Evolutionary conservation across 768 basidiomycete genomes (phyloP).

Genomic region (Ramaria rubella): DNA sequence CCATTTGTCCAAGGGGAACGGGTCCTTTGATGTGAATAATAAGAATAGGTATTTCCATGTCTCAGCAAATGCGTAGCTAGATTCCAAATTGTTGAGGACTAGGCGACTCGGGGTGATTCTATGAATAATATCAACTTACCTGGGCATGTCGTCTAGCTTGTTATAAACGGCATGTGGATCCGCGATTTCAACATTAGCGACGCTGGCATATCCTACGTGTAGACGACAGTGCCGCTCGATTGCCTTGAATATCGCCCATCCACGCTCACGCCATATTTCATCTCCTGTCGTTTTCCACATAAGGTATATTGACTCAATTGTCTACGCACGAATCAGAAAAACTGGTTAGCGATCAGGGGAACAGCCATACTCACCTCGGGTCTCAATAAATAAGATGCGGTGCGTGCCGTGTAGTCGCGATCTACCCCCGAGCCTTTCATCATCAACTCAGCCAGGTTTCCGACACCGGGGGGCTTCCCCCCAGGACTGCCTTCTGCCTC

Average conservation of each 20-base stretch:
- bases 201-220: constrained; percentile 15
- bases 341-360: not conserved
- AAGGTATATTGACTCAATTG: constrained; percentile 14
- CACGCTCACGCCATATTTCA: constrained; percentile 19
- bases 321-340: not conserved
- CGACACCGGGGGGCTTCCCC: constrained; percentile 13
- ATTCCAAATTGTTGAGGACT: not conserved
- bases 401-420: constrained; percentile 11
- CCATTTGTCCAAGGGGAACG: constrained; percentile 25
- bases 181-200: constrained; percentile 7
- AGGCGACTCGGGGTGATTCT: not conserved
- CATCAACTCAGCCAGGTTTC: not conserved
- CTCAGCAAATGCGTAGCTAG: constrained; percentile 17
- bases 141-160: constrained; percentile 60
- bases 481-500: constrained; percentile 9
- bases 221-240: constrained; percentile 15
- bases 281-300: constrained; percentile 19
- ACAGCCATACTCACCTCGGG: constrained; percentile 16
- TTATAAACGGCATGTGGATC: constrained; percentile 15
- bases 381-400: constrained; percentile 14
- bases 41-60: constrained; percentile 19
- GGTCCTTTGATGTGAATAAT: constrained; percentile 17
- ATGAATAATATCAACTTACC: constrained; percentile 35
- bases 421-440: constrained; percentile 1
- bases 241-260: constrained; percentile 19